Percentiles rank a stretch among this genome's conserved stretches.
Conservation (phyloP, 108 stramenopile species). For the Nitzschia palea region DNA sequence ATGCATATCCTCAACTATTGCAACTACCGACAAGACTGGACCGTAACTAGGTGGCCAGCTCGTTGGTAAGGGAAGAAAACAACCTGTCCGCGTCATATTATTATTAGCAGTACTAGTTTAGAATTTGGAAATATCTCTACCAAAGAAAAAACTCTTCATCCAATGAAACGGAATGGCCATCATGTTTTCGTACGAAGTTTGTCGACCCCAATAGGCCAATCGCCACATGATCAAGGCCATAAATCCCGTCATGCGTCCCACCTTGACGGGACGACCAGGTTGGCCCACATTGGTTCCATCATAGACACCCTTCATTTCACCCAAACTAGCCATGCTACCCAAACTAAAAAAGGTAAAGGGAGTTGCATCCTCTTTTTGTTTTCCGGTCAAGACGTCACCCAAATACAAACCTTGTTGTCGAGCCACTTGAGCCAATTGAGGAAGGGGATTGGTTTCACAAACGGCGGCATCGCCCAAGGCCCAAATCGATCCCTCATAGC, state of each 20-base stretch:
- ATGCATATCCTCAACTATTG: too few relatives aligned
- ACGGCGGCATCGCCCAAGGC: conserved; percentile 93
- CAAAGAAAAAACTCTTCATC: conserved; percentile 93
- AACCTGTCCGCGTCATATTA: too few relatives aligned
- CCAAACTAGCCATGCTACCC: conserved; percentile 82
- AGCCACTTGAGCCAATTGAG: conserved; percentile 90
- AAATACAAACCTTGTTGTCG: conserved; percentile 87
- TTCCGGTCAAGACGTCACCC: conserved; percentile 36
- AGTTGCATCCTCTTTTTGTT: conserved; percentile 29
- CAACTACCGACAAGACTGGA: too few relatives aligned
- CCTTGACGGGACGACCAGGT: conserved; percentile 16
- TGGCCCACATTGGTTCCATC: conserved; percentile 43
- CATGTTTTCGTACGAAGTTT: conserved; percentile 48
- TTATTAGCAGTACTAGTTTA: conserved; percentile 5
- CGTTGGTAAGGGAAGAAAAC: too few relatives aligned
- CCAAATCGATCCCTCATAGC: conserved; percentile 80
- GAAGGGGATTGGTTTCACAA: conserved; percentile 54
- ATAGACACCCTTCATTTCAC: conserved; percentile 65
- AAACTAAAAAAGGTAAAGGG: conserved; percentile 72
- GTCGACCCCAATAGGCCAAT: conserved; percentile 77
- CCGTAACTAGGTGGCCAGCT: too few relatives aligned
- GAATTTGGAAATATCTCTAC: conserved; percentile 75
- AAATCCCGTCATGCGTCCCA: conserved; percentile 43
- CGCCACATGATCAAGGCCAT: conserved; percentile 76
- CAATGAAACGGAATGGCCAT: conserved; percentile 95